phyloP scores from a whole-genome alignment of 192 early-diverging fungal species.

The Blastocladiella britannica region DNA sequence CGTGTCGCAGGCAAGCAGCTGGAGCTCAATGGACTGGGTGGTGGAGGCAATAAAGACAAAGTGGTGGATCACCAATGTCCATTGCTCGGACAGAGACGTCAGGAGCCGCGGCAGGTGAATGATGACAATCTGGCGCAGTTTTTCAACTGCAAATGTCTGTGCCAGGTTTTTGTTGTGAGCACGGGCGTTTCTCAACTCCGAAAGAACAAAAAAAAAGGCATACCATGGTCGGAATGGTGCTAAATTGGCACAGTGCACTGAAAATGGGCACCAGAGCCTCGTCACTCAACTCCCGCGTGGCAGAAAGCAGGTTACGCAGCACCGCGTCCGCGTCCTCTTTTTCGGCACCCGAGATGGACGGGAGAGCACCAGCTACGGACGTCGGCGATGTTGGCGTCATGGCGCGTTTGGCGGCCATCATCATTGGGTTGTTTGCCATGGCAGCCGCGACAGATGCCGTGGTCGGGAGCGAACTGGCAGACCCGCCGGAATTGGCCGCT shows the following conservation, averaged over 20 bases:
- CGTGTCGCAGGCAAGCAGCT: not conserved
- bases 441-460: too few species aligned
- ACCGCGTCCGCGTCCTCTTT: too few species aligned
- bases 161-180: too few species aligned
- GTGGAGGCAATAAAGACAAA: not conserved
- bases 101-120: not conserved
- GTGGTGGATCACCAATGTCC: not conserved
- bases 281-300: not conserved
- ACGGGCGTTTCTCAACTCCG: too few species aligned
- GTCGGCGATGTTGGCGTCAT: too few species aligned
- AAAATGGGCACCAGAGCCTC: not conserved
- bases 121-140: constrained; percentile 17
- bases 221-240: not conserved
- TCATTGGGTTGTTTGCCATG: too few species aligned
- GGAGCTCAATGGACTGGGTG: not conserved
- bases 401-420: too few species aligned
- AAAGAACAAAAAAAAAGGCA: too few species aligned
- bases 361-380: too few species aligned
- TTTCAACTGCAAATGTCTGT: constrained; percentile 58
- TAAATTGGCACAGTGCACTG: not conserved
- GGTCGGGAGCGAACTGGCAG: too few species aligned
- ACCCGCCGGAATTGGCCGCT: too few species aligned
- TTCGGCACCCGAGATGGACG: too few species aligned
- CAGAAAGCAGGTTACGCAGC: not conserved
- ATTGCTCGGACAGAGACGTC: not conserved